Evolutionary conservation across 768 basidiomycete genomes (phyloP).

Genomic region (Hericium alpestre): DNA sequence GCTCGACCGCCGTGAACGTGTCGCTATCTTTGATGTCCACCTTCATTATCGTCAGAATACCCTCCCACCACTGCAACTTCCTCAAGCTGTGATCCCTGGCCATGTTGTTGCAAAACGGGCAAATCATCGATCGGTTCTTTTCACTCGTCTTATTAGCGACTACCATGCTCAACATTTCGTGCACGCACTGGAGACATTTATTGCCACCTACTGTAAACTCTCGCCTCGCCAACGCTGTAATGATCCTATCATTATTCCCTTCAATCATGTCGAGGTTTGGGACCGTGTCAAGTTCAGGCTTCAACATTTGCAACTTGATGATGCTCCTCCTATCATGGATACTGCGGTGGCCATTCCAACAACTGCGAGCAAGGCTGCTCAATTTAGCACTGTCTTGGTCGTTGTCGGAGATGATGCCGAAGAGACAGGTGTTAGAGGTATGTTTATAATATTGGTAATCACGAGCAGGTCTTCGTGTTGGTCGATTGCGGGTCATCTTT

Average conservation of each 20-base stretch:
- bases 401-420: too few relatives aligned
- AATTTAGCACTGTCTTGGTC: background rate
- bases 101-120: too few relatives aligned
- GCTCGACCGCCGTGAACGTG: slow-evolving; percentile 8
- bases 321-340: background rate
- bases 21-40: background rate
- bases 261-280: background rate
- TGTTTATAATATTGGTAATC: background rate
- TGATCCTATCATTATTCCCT: background rate
- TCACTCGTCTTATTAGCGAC: background rate
- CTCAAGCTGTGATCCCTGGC: too few relatives aligned
- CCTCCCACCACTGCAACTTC: background rate
- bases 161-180: background rate
- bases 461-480: background rate
- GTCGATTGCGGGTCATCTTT: background rate
- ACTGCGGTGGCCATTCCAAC: background rate
- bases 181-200: background rate
- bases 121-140: too few relatives aligned
- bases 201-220: background rate
- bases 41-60: background rate
- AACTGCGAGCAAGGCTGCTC: background rate
- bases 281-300: background rate
- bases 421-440: background rate
- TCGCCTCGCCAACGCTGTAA: too few relatives aligned
- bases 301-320: background rate